Percentiles rank a stretch among this genome's conserved stretches.
Evolutionary conservation across 2,329 filamentous ascomycete species (phyloP).

Genomic region (Ceratocystis harringtonii): DNA sequence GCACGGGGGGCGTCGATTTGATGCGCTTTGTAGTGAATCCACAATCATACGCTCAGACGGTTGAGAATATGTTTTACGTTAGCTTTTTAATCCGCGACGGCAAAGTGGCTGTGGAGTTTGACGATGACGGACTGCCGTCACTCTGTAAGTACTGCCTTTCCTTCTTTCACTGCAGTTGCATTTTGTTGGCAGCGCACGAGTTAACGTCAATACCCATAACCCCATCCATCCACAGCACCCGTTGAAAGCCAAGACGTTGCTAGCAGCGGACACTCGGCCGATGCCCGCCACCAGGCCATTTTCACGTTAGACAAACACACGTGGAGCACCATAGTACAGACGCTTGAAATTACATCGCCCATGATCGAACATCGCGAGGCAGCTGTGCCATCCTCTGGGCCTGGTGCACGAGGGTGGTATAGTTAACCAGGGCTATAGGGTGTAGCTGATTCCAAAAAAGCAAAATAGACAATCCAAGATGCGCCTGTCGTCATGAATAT

Average conservation of each 20-base stretch:
- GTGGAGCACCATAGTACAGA: slow-evolving; percentile 64
- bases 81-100: slow-evolving; percentile 89
- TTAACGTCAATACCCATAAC: not conserved
- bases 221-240: slow-evolving; percentile 21
- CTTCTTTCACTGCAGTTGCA: not conserved
- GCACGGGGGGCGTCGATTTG: slow-evolving; percentile 57
- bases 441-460: not conserved
- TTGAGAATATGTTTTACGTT: slow-evolving; percentile 94
- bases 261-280: slow-evolving; percentile 27
- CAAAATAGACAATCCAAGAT: not conserved
- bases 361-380: slow-evolving; percentile 75
- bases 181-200: not conserved
- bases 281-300: slow-evolving; percentile 68
- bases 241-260: slow-evolving; percentile 34
- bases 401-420: slow-evolving; percentile 51
- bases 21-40: slow-evolving; percentile 87
- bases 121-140: slow-evolving; percentile 60
- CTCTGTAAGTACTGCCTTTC: slow-evolving; percentile 44
- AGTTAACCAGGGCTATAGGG: slow-evolving; percentile 27
- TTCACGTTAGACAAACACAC: slow-evolving; percentile 73
- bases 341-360: slow-evolving; percentile 59
- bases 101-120: slow-evolving; percentile 55
- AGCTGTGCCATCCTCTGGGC: slow-evolving; percentile 31
- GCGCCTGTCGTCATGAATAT: not conserved
- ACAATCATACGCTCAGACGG: slow-evolving; percentile 76